Base-by-base conservation (phyloP, 2,329 filamentous ascomycete species). In the Monilinia polystroma region DNA sequence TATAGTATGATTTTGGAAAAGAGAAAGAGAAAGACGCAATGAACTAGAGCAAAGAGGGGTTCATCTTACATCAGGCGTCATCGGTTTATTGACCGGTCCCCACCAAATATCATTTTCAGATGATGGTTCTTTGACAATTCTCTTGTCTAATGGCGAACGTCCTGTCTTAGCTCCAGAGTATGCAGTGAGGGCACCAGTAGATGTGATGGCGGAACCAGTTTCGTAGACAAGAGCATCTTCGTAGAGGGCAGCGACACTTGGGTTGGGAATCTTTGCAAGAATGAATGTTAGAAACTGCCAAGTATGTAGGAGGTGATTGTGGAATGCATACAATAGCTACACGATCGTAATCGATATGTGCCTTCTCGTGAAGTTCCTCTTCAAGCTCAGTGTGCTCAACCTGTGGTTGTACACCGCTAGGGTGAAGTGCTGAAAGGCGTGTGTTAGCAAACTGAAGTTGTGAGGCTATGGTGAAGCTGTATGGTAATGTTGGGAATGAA, bases 161-260 rank as follows among this genome's bases (percentile, higher is more conserved):
- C 95, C 95, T 70, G 95, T 99, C 87, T 99, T 99, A 76, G 93
- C 91, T 76, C 95, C 95, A 57, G 95, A 98, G 86, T 97, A 99
- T 77, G 95, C 95, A 71, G 93, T 97, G 77, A 99, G 84, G 70
- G 95, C 95, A 79, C 95, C 95, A 74, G 90, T 92, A 38, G 93
- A 96, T 74, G 95, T 97, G 83, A 99, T 97, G 80, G 95, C 95
- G 66, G 94, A 96, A 76, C 95, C 95, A 67, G 92, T 95, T 83
- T 99, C 95, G 84, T 98, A 99, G 73, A 93, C 93, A 72, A 99
- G 87, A 66, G 95, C 95, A 90, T 99, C 95, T 87, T 99, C 95
- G 84, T 99, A 99, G 71, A 99, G 89, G 68, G 93, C 90, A 71
- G 95, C 90, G 69, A 98, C 95, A 67, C 94, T 73, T 58, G 74